phyloP scores from a whole-genome alignment of 352 stramenopile genomes.

The Elongisporangium prolatum region DNA sequence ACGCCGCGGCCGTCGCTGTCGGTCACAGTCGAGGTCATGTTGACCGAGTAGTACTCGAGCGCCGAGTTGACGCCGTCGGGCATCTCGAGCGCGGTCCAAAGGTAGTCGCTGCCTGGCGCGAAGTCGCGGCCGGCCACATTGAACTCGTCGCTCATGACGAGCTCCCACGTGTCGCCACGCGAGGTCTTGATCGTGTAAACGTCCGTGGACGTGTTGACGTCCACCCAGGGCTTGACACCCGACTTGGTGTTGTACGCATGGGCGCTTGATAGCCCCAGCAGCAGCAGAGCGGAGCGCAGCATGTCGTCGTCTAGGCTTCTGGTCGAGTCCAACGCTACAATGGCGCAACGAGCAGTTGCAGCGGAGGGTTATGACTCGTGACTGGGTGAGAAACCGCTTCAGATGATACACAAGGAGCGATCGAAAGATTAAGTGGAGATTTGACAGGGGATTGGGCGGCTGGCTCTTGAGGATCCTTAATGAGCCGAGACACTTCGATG shows the following conservation, averaged over 20 bases:
- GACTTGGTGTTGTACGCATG: constrained; percentile 11
- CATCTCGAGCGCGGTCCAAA: constrained; percentile 89
- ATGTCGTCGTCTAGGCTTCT: too few relatives aligned
- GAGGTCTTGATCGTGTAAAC: constrained; percentile 86
- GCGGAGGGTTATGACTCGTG: too few relatives aligned
- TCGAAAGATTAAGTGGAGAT: too few relatives aligned
- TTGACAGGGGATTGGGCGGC: too few relatives aligned
- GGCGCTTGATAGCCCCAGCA: too few relatives aligned
- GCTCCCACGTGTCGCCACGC: constrained; percentile 43
- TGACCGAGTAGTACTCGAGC: constrained; percentile 90
- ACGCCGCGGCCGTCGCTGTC: constrained; percentile 24
- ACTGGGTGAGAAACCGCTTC: too few relatives aligned
- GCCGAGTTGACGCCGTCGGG: constrained; percentile 86
- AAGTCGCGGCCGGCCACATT: constrained; percentile 60
- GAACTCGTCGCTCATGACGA: constrained; percentile 79
- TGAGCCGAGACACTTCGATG: too few relatives aligned
- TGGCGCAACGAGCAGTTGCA: too few relatives aligned
- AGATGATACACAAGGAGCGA: too few relatives aligned
- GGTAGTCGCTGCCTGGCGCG: constrained; percentile 25
- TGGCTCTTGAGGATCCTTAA: too few relatives aligned
- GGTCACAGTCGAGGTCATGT: constrained; percentile 39
- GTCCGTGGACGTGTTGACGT: constrained; percentile 29
- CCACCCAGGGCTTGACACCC: constrained; percentile 23
- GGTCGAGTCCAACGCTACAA: too few relatives aligned
- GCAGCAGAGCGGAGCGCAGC: too few relatives aligned